Evolutionary conservation across 148 eudicot species (phyloP), one percentile per base, ranked within the genome.

Genomic region (Fallopia convolvulus): DNA sequence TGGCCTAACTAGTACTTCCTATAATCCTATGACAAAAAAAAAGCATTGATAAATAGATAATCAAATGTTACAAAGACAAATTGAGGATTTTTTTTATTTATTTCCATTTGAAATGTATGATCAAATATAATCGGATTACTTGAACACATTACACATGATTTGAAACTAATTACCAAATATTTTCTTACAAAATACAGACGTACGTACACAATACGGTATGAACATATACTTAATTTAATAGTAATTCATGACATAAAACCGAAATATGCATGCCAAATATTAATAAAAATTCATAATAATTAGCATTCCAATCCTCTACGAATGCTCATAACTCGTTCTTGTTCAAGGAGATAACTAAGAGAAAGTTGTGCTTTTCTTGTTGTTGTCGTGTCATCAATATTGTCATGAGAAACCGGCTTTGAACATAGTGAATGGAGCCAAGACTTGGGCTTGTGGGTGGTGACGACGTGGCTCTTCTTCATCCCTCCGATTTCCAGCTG

Each of bases 361-460:
- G 92, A 68, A 6, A 68, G 72, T 1, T 39, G 72, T 18, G 72
- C 17, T 17, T 4, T 17, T 36, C 42, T 68, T 17, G 21, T 36
- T 2, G 61, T 18, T 0, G 20, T 33, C 0, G 84, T 44, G 85
- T 85, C 36, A 5, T 52, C 44, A 8, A 18, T 23, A n/a, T n/a
- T n/a, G 12, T 75, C 85, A 53, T 89, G 85, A 8, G 84, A 83
- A 74, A 68, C 78, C 26, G 85, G 83, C 72, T 83, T 85, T 23
- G 88, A 85, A 75, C 92, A 89, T 14, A 89, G 80, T n/a, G 88
- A 85, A 68, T 83, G 82, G 44, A 87, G 76, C 90, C 92, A 89
- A 70, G 85, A 80, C 78, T 85, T 72, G 82, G 82, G 76, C 53
- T 79, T 74, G 78, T 82, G 21, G n/a, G 39, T 15, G n/a, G 30